Evolutionary conservation across 345 rosid species (phyloP), one percentile per base, ranked within the genome.

Genomic region (Camelina sativa): DNA sequence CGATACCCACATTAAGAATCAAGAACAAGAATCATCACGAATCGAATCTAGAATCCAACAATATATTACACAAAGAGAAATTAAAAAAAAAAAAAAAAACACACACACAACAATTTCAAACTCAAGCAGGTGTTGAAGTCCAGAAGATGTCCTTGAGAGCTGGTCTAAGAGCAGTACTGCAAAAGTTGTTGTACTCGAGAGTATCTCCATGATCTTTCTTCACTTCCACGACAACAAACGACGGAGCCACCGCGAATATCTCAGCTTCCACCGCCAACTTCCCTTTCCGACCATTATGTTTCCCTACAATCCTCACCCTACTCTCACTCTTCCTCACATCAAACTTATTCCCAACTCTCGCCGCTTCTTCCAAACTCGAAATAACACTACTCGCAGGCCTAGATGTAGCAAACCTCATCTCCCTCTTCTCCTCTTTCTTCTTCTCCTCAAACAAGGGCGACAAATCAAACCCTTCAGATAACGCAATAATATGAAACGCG

Each of bases 181-280:
- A 94, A 83, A 94, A 94, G 79, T 86, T 90, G 51, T 94, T 91
- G 53, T 89, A 94, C 80, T 94, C 98, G 11, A 91, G 71, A 0
- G 98, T 91, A 13, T 94, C 98, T 2, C 98, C 97, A 4, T 84
- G 82, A 66, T 91, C 95, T 78, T 94, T 90, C 85, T 86, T 94
- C 83, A 91, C 97, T 78, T 91, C 95, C 81, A 94, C 97, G 37
- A 91, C 87, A 47, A 88, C 25, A 7, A 90, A 85, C 44, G 89
- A 83, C 41, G 96, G 95, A 10, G 97, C 84, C 69, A 94, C 85
- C 0, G 97, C 86, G 48, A 85, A 90, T 17, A 94, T 83, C 60
- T 91, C 96, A 0, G 92, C 98, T 4, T 85, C 91, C 7, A 91
- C 88, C 0, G 89, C 86, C 28, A 94, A 62, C 75, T 85, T 91